Conservation (phyloP, 176 grass and related monocot species). For the Triticum monococcum region DNA sequence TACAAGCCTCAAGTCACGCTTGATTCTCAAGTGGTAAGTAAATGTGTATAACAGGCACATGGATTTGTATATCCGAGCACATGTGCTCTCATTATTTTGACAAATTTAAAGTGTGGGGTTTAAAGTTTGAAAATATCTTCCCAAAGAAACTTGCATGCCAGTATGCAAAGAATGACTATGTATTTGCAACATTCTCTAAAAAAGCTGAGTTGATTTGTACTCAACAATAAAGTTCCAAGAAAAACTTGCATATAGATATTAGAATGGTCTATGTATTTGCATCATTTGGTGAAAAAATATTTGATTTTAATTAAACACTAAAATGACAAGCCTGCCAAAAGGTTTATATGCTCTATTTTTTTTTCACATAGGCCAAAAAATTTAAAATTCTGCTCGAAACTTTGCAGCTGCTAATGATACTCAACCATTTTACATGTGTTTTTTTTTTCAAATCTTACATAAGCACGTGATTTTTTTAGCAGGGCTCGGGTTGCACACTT, state of each 20-base stretch:
- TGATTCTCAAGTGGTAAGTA: slow-evolving; percentile 72
- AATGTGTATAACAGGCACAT: neutral
- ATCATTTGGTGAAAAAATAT: neutral
- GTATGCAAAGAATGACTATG: neutral
- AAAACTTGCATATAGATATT: neutral
- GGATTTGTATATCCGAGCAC: neutral
- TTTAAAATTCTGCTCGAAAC: neutral
- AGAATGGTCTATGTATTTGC: neutral
- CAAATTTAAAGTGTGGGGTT: neutral
- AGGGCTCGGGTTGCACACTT: neutral
- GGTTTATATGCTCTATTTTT: neutral
- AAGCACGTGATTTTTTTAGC: neutral
- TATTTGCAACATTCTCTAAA: neutral
- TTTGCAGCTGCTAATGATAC: neutral
- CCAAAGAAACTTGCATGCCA: neutral
- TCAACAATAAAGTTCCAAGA: neutral
- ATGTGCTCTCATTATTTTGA: neutral
- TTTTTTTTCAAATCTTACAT: neutral
- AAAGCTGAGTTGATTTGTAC: neutral
- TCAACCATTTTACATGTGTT: neutral
- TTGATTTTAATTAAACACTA: neutral
- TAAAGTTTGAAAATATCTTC: neutral
- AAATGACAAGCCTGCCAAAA: neutral
- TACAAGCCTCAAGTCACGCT: slow-evolving; percentile 84
- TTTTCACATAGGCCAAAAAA: neutral